A percentile compares a stretch with the other conserved stretches of the same genome.
phyloP scores from a whole-genome alignment of 768 basidiomycete species.

The Rhodotorula toruloides region DNA sequence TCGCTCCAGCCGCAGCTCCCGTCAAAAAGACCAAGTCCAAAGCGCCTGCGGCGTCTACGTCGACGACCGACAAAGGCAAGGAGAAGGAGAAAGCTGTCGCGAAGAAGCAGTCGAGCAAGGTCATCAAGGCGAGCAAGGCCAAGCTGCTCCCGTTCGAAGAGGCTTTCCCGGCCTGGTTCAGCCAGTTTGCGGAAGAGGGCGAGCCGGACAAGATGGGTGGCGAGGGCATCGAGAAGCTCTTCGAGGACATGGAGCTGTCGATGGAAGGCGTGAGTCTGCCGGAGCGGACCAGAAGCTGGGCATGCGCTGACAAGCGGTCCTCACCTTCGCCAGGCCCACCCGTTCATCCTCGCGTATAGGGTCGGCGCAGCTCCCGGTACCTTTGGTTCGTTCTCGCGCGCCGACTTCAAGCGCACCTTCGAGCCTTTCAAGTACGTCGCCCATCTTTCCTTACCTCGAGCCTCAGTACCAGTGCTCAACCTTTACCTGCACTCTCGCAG shows the following conservation, averaged over 20 bases:
- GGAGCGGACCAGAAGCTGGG: too few species aligned
- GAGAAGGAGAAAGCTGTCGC: neutral
- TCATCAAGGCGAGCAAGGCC: neutral
- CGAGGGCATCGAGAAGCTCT: slow-evolving; percentile 67
- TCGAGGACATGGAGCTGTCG: slow-evolving; percentile 63
- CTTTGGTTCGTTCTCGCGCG: slow-evolving; percentile 11
- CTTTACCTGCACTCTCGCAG: slow-evolving; percentile 44
- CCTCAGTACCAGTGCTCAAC: too few species aligned
- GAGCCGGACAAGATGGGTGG: slow-evolving; percentile 55
- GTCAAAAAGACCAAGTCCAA: slow-evolving; percentile 4
- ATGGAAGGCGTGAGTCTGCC: slow-evolving; percentile 45
- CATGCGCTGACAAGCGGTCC: neutral
- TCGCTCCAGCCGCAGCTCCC: neutral
- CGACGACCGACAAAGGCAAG: slow-evolving; percentile 1
- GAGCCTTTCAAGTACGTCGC: slow-evolving; percentile 5
- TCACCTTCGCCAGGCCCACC: slow-evolving; percentile 6
- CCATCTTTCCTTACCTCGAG: neutral
- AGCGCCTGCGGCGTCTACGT: slow-evolving; percentile 5
- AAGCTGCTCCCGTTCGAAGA: slow-evolving; percentile 19
- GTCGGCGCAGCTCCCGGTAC: slow-evolving; percentile 18
- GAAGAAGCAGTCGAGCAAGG: neutral
- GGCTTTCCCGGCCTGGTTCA: slow-evolving; percentile 22
- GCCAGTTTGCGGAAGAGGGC: slow-evolving; percentile 15
- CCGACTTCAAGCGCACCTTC: slow-evolving; percentile 9
- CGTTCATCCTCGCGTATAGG: slow-evolving; percentile 34